phyloP scores from a whole-genome alignment of 1,284 basidiomycete species.

The Coriolopsis trogii region DNA sequence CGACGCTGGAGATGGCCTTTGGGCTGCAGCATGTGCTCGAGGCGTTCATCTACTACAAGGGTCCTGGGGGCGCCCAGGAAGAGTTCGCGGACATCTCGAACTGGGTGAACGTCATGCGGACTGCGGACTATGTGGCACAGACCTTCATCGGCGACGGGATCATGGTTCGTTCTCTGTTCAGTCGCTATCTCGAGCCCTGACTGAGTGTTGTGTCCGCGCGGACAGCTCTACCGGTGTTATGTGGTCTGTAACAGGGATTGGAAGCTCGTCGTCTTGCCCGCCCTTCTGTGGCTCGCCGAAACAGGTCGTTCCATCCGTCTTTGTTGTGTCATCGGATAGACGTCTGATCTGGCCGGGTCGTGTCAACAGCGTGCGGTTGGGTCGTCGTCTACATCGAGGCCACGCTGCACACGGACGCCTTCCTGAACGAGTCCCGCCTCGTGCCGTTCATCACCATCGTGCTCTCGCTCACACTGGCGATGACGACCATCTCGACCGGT shows the following conservation, averaged over 20 bases:
- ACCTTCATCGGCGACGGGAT: constrained; percentile 30
- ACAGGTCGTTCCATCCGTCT: neutral
- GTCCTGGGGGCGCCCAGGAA: constrained; percentile 24
- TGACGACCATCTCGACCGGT: constrained; percentile 42
- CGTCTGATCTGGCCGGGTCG: neutral
- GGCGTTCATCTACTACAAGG: constrained; percentile 31
- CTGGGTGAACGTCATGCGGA: constrained; percentile 32
- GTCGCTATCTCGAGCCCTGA: neutral
- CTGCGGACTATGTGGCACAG: constrained; percentile 20
- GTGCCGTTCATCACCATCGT: constrained; percentile 41
- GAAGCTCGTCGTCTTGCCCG: constrained; percentile 6
- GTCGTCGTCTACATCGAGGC: neutral
- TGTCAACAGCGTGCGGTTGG: neutral
- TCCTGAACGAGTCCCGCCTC: constrained; percentile 14
- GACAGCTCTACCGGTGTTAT: constrained; percentile 34
- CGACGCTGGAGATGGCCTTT: constrained; percentile 28
- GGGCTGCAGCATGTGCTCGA: constrained; percentile 29
- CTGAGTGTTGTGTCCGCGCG: neutral
- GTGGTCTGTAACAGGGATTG: constrained; percentile 23
- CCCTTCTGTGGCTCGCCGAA: neutral
- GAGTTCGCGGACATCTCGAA: constrained; percentile 30
- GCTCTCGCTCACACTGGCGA: constrained; percentile 39
- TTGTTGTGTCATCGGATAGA: neutral
- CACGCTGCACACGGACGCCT: neutral
- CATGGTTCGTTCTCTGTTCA: constrained; percentile 21